Evolutionary conservation across 2,329 filamentous ascomycete species (phyloP).

Genomic region (Ophiognomonia clavigignenti-juglandacearum): DNA sequence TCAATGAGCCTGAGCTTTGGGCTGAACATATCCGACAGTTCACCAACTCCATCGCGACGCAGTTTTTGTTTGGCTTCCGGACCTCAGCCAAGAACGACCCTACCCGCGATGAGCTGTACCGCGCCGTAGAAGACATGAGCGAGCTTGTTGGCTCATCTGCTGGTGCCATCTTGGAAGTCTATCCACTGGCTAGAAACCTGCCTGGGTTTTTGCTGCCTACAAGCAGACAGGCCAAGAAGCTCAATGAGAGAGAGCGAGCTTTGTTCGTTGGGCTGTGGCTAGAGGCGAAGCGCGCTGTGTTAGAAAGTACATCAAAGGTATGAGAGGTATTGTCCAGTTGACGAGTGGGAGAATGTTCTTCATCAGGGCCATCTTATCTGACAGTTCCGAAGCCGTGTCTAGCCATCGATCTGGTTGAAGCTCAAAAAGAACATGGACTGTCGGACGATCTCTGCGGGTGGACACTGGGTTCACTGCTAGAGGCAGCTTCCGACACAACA

Average conservation of each 20-base stretch:
- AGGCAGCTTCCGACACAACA: conserved; percentile 40
- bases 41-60: conserved; percentile 41
- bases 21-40: conserved; percentile 41
- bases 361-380: not conserved
- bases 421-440: conserved; percentile 20
- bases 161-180: conserved; percentile 40
- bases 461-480: conserved; percentile 31
- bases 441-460: conserved; percentile 28
- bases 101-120: conserved; percentile 26
- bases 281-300: conserved; percentile 30
- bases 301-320: conserved; percentile 22
- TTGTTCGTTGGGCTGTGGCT: conserved; percentile 37
- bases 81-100: conserved; percentile 34
- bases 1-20: conserved; percentile 37
- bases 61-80: conserved; percentile 44
- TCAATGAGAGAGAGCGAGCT: conserved; percentile 38
- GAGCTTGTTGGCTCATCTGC: conserved; percentile 31
- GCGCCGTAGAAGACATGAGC: conserved; percentile 7
- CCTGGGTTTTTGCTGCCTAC: conserved; percentile 37
- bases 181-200: conserved; percentile 37
- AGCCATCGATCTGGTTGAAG: conserved; percentile 21
- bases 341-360: too few species aligned
- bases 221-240: conserved; percentile 31
- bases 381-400: conserved; percentile 22
- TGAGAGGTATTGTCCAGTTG: too few species aligned